phyloP scores from a whole-genome alignment of 345 rosid genomes.

The Eucalyptus lansdowneana region DNA sequence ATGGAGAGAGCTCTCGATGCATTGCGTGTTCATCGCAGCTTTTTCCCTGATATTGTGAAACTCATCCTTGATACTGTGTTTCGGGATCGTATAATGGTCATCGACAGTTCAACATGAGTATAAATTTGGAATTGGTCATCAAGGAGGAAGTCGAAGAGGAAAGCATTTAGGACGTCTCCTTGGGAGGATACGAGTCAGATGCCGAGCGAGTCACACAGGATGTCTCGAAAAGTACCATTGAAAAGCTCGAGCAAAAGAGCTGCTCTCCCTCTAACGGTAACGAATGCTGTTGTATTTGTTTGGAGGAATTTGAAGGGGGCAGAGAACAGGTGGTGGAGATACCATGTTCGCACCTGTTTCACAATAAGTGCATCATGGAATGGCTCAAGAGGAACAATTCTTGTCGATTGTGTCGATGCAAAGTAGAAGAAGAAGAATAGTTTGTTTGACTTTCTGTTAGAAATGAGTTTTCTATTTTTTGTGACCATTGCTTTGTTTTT shows the following conservation, averaged over 20 bases:
- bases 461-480: neutral
- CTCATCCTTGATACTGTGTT: neutral
- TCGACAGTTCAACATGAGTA: neutral
- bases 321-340: neutral
- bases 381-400: neutral
- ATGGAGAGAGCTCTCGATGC: neutral
- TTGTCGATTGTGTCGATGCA: neutral
- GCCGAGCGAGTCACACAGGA: neutral
- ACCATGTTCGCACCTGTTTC: neutral
- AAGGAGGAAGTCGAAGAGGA: neutral
- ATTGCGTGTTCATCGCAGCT: neutral
- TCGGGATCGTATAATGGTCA: neutral
- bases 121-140: neutral
- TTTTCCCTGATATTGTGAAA: neutral
- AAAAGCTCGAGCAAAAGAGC: neutral
- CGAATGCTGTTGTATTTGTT: neutral
- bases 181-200: neutral
- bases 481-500: neutral
- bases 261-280: neutral
- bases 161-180: neutral
- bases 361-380: neutral
- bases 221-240: neutral
- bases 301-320: neutral
- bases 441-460: neutral
- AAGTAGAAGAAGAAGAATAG: neutral